Evolutionary conservation across 2,329 filamentous ascomycete genomes (phyloP), one percentile per base, ranked within the genome.

Genomic region (Penicillium thymicola): DNA sequence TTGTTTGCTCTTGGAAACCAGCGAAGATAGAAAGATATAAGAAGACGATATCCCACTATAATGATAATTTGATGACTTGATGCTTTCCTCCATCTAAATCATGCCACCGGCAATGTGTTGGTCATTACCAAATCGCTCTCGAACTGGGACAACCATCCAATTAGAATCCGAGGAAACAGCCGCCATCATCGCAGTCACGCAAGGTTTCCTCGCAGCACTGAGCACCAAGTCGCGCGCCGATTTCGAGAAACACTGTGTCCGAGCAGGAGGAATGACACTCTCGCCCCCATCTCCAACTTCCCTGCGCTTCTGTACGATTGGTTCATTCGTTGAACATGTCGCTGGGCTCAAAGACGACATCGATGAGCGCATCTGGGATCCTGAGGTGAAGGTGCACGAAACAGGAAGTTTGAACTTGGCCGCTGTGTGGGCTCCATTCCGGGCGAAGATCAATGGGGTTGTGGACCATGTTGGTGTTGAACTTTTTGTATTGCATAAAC

Each of bases 391-490:
- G 55, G 59, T 72, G 1, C 62, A 70, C 14, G 68, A 66, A 40
- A 49, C 48, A 2, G 68, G 68, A 25, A 25, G 18, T 30, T 21
- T 46, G 9, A 68, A 68, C 57, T 48, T 73, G 28, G 70, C 70
- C 13, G 63, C 67, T 7, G 70, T 72, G 28, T 73, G 70, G 71
- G 71, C 70, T 9, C 70, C 71, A 13, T 73, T 73, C 46, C 61
- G 70, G 49, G 67, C 68, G 30, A 72, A 71, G 58, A 60, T 72
- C 11, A 72, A 73, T 46, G 71, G 70, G 1, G 59, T 69, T 6
- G 67, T 73, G 54, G 63, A 73, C 40, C 71, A 72, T 62, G 71
- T 73, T n/a, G 71, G 71, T 2, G 68, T 72, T 6, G 68, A 72
- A 49, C 57, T 72, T 37, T 72, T 73, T 49, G 49, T 72, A 18